A percentile compares a stretch with the other conserved stretches of the same genome.
These are phyloP conservation scores for Actinomortierella ambigua DNA, from an alignment of 371 early-diverging fungal species.

Conservation along the genomic window DNA sequence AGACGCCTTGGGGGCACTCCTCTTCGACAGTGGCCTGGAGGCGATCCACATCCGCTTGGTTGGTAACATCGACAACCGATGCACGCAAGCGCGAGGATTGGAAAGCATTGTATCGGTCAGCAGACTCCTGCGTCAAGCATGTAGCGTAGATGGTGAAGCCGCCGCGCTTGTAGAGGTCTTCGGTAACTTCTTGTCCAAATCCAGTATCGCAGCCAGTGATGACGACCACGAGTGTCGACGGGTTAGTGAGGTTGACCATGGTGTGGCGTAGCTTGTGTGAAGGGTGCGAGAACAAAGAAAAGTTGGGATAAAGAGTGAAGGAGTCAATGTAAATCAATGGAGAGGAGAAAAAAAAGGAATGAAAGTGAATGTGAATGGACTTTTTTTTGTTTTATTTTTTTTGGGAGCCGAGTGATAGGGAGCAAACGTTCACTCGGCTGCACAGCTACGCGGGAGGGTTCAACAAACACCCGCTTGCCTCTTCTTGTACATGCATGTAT, in stretches of 20 bases:
- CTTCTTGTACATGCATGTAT: too few species aligned
- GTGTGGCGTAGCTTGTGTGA: too few species aligned
- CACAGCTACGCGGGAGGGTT: too few species aligned
- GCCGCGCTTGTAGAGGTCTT: slow-evolving; percentile 31
- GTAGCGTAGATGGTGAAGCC: slow-evolving; percentile 44
- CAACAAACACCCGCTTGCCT: too few species aligned
- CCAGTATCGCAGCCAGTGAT: slow-evolving; percentile 45
- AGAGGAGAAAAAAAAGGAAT: too few species aligned
- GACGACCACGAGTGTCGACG: slow-evolving; percentile 28
- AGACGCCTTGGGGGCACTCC: slow-evolving; percentile 44
- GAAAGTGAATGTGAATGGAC: too few species aligned
- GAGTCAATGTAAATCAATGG: too few species aligned
- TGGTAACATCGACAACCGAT: slow-evolving; percentile 41
- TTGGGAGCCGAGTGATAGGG: too few species aligned
- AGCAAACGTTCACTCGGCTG: too few species aligned
- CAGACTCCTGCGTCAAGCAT: slow-evolving; percentile 29
- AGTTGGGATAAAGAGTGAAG: too few species aligned
- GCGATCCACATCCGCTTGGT: slow-evolving; percentile 36
- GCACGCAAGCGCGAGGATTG: slow-evolving; percentile 36
- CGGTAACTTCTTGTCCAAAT: slow-evolving; percentile 32
- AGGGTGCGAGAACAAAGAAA: too few species aligned
- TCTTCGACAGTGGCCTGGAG: slow-evolving; percentile 36
- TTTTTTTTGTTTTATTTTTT: too few species aligned
- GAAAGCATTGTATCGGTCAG: slow-evolving; percentile 27
- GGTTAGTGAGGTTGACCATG: slow-evolving; percentile 22